Conservation (phyloP, 78 protist genomes). For the Dictyostelium citrinum region DNA sequence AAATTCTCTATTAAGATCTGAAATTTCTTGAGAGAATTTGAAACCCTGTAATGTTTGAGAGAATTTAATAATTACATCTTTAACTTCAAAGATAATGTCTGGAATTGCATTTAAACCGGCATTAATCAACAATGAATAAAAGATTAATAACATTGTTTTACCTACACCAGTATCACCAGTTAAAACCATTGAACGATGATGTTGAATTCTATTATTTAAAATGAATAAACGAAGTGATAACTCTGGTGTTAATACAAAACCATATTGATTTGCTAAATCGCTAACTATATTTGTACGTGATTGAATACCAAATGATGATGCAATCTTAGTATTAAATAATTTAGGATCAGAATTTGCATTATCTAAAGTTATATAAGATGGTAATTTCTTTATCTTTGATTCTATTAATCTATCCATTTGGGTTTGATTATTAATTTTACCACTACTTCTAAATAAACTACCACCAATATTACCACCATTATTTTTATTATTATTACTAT, state of each 20-base stretch:
- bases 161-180: constrained; percentile 84
- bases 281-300: constrained; percentile 6
- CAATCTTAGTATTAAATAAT: neutral
- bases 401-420: neutral
- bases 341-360: neutral
- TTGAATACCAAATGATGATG: constrained; percentile 18
- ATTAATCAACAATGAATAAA: constrained; percentile 66
- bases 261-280: constrained; percentile 12
- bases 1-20: neutral
- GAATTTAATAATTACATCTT: neutral
- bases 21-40: neutral
- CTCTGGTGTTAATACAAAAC: constrained; percentile 76
- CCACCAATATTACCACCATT: too few species aligned
- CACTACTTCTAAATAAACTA: neutral
- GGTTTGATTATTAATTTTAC: neutral
- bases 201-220: constrained; percentile 41
- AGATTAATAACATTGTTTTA: constrained; percentile 50
- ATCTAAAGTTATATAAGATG: neutral
- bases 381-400: neutral
- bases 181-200: constrained; percentile 40
- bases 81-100: constrained; percentile 31
- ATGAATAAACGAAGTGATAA: constrained; percentile 16
- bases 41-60: neutral
- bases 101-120: constrained; percentile 6
- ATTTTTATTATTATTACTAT: neutral